A percentile compares a stretch with the other conserved stretches of the same genome.
Conservation (phyloP, 2,329 filamentous ascomycete species). For the Graphilbum fragrans region DNA sequence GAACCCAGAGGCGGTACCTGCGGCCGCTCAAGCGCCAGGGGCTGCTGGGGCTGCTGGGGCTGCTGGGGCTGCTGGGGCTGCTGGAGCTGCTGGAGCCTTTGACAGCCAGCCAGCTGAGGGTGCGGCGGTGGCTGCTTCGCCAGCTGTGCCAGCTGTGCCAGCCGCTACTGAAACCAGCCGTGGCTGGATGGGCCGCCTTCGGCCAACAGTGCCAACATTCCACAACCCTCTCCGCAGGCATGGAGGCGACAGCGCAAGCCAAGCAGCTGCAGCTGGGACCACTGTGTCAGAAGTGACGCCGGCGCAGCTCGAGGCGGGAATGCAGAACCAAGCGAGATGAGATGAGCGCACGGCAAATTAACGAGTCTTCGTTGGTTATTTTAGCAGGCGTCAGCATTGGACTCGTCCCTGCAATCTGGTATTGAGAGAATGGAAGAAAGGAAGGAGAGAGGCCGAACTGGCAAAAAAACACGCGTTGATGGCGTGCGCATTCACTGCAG, state of each 20-base stretch:
- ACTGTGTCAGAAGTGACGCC: slow-evolving; percentile 13
- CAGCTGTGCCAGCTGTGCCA: not conserved
- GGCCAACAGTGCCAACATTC: not conserved
- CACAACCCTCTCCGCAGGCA: not conserved
- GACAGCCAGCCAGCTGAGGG: not conserved
- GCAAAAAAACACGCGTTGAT: no score
- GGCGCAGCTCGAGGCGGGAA: slow-evolving; percentile 23
- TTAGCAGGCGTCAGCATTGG: no score
- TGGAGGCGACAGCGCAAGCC: not conserved
- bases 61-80: no score
- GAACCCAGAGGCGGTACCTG: no score
- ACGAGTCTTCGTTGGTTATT: no score
- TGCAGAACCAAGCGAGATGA: slow-evolving; percentile 6
- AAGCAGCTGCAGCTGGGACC: not conserved
- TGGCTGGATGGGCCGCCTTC: not conserved
- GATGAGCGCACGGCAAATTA: not conserved
- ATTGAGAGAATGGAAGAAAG: no score
- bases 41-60: no score
- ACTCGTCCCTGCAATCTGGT: no score
- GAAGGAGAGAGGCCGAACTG: no score
- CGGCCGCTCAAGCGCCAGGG: no score
- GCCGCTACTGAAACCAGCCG: not conserved
- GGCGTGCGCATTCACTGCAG: no score
- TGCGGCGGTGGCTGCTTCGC: slow-evolving; percentile 10
- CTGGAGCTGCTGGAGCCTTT: no score